These are phyloP conservation scores for Tympanopsis confertula DNA, from an alignment of 2,329 filamentous ascomycete species.

Conservation along the genomic window DNA sequence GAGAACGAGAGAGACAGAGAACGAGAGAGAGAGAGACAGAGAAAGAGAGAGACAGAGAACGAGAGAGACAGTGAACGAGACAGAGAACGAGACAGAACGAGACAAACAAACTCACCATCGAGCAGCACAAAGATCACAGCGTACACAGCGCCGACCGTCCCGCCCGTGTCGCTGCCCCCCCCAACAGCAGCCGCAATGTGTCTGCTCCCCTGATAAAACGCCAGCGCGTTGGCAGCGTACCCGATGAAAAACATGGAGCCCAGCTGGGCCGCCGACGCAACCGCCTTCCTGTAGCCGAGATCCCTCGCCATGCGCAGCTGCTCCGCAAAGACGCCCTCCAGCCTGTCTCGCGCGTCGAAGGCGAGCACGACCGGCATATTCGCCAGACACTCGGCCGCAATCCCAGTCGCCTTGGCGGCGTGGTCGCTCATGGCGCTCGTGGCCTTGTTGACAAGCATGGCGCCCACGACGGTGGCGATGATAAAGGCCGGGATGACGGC, in stretches of 20 bases:
- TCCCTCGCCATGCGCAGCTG: constrained; percentile 27
- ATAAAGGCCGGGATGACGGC: constrained; percentile 36
- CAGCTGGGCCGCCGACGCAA: constrained; percentile 32
- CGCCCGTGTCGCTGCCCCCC: constrained; percentile 1
- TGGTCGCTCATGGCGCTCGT: constrained; percentile 27
- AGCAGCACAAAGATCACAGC: constrained; percentile 40
- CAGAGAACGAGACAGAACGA: no score
- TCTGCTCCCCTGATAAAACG: constrained; percentile 45
- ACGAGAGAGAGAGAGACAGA: no score
- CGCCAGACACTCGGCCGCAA: constrained; percentile 37
- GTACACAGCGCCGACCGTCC: constrained; percentile 23
- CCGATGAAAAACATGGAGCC: constrained; percentile 45
- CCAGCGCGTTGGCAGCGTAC: constrained; percentile 45
- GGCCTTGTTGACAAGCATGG: constrained; percentile 31
- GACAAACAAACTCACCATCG: constrained; percentile 24
- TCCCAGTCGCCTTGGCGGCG: constrained; percentile 34
- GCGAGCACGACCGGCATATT: constrained; percentile 39
- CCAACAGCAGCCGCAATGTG: constrained; percentile 26
- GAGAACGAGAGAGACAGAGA: no score
- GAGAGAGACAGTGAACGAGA: no score
- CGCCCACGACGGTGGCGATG: constrained; percentile 35
- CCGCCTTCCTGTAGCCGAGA: constrained; percentile 34
- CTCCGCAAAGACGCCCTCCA: constrained; percentile 33
- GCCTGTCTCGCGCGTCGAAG: constrained; percentile 34
- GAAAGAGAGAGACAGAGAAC: no score